A percentile compares a stretch with the other conserved stretches of the same genome.
Conservation (phyloP, 2,329 filamentous ascomycete genomes). For the Lachnellula hyalina region DNA sequence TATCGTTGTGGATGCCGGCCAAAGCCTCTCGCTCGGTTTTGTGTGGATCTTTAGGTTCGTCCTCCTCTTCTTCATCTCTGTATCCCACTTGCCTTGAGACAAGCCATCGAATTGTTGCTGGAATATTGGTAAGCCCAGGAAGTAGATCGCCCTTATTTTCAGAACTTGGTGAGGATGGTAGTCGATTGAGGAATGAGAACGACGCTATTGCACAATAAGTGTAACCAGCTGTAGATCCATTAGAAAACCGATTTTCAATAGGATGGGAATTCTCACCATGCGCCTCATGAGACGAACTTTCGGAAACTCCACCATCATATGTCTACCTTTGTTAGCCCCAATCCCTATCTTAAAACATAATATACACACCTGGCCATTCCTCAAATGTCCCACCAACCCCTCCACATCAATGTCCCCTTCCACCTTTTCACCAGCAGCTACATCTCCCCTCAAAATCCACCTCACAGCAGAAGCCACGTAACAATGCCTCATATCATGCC, state of each 20-base stretch:
- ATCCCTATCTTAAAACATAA: not conserved
- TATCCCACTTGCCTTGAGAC: slow-evolving; percentile 60
- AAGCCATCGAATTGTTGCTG: slow-evolving; percentile 47
- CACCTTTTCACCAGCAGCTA: slow-evolving; percentile 44
- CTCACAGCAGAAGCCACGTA: slow-evolving; percentile 78
- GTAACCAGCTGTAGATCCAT: slow-evolving; percentile 62
- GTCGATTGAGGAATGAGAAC: slow-evolving; percentile 58
- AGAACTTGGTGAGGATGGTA: slow-evolving; percentile 15
- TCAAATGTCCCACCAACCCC: slow-evolving; percentile 64
- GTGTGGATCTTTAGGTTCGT: slow-evolving; percentile 4
- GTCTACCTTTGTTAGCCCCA: slow-evolving; percentile 21
- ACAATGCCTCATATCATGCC: slow-evolving; percentile 80
- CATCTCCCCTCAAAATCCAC: slow-evolving; percentile 69
- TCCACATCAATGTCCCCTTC: slow-evolving; percentile 72
- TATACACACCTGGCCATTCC: slow-evolving; percentile 50
- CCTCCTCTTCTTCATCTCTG: slow-evolving; percentile 38
- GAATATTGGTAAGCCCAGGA: slow-evolving; percentile 33
- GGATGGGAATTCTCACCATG: slow-evolving; percentile 24
- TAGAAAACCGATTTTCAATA: slow-evolving; percentile 6
- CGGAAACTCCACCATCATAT: slow-evolving; percentile 31
- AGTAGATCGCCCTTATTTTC: slow-evolving; percentile 21
- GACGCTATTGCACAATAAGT: slow-evolving; percentile 83
- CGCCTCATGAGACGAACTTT: slow-evolving; percentile 30
- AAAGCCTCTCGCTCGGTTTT: slow-evolving; percentile 14
- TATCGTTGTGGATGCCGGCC: slow-evolving; percentile 13